Percentiles rank a stretch among this genome's conserved stretches.
Evolutionary conservation across 2,329 filamentous ascomycete genomes (phyloP).

Genomic region (Fusarium denticulatum): DNA sequence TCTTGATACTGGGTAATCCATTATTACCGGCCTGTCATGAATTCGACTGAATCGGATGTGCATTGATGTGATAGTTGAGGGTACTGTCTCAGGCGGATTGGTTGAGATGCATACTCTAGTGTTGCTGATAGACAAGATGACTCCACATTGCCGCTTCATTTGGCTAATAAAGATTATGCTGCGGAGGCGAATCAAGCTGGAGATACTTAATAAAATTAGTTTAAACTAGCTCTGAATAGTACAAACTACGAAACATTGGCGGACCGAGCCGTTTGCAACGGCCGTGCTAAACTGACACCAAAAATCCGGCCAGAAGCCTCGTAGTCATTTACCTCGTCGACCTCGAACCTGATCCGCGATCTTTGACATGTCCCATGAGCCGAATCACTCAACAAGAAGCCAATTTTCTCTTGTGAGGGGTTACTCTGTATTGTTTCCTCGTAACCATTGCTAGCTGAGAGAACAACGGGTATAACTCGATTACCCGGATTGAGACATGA

Average conservation of each 20-base stretch:
- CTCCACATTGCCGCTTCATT: neutral
- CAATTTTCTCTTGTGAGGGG: too few relatives aligned
- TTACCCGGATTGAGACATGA: neutral
- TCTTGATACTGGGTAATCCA: neutral
- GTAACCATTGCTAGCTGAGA: neutral
- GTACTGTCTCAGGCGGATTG: neutral
- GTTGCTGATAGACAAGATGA: neutral
- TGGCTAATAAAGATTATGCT: neutral
- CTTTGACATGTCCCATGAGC: accelerated
- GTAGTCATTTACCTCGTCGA: neutral
- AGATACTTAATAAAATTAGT: neutral
- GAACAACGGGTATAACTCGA: neutral
- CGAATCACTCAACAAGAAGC: neutral
- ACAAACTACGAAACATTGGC: neutral
- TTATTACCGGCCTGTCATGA: accelerated
- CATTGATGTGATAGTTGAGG: neutral
- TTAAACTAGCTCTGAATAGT: neutral
- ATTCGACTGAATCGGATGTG: accelerated
- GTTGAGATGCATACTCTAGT: neutral
- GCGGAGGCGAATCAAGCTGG: neutral
- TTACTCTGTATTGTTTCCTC: neutral
- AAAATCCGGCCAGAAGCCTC: neutral
- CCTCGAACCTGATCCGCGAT: neutral
- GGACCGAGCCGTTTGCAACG: neutral
- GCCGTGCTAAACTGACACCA: neutral